These are phyloP conservation scores for Teunomyces stri DNA, from an alignment of 805 yeast species.

Conservation along the genomic window DNA sequence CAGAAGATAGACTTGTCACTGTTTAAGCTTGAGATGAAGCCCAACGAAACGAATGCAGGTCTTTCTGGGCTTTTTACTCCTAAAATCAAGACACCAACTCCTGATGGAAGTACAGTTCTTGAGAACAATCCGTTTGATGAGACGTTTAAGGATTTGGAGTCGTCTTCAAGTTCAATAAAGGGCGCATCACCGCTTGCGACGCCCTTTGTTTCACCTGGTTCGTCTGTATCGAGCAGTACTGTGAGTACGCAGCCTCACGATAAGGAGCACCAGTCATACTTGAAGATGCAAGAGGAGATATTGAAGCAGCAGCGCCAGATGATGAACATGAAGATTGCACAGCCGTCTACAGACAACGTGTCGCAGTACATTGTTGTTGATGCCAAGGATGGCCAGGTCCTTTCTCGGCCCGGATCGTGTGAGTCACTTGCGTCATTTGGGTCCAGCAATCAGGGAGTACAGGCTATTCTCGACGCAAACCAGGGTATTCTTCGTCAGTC, in stretches of 20 bases:
- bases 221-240: background rate
- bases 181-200: background rate
- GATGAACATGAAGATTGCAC: constrained; percentile 16
- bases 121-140: constrained; percentile 40
- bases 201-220: background rate
- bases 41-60: constrained; percentile 8
- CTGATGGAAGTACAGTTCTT: constrained; percentile 33
- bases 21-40: constrained; percentile 1
- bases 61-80: constrained; percentile 41
- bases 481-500: constrained; percentile 2
- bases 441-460: constrained; percentile 5
- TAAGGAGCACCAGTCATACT: constrained; percentile 34
- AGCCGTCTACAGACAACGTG: background rate
- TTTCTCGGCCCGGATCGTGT: constrained; percentile 1
- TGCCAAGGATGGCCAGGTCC: background rate
- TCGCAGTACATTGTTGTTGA: background rate
- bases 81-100: constrained; percentile 37
- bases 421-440: constrained; percentile 11
- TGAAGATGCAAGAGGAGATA: constrained; percentile 36
- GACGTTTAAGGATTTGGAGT: constrained; percentile 13
- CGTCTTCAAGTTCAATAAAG: background rate
- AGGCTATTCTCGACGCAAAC: constrained; percentile 7
- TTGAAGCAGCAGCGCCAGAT: constrained; percentile 37
- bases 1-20: background rate
- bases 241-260: constrained; percentile 11